Base-by-base conservation (phyloP, 129 eudicot genomes). In the Lactuca sativa region DNA sequence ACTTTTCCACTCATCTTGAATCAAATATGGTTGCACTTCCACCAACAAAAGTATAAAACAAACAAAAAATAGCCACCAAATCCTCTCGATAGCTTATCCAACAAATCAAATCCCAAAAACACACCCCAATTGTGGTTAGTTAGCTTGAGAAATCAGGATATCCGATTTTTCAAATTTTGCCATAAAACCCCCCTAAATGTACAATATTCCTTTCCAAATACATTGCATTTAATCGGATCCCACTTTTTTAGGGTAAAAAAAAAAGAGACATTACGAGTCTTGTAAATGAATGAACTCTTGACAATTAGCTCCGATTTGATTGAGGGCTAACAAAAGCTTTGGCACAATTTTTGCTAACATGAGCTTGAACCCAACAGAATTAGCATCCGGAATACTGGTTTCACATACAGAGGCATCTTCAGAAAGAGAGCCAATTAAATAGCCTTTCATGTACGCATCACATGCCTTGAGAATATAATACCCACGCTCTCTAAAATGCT, bases 301-400 rank as follows among this genome's bases (percentile, higher is more conserved):
- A 75, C 99, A 95, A 56, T 86, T 79, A 33, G 91, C 99, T 25
- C 97, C 99, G 5, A 86, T 78, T 76, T 82, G 87, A 61, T 61
- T 69, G 30, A 95, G 83, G 43, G 96, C 81, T 36, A 74, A 36
- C 59, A 77, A 59, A 85, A 95, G 99, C 74, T 77, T 95, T 3
- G 95, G 95, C 37, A 82, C 88, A 61, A 95, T 83, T 81, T 95
- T 95, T 25, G 84, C 82, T 71, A 95, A 74, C 97, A 90, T 90
- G 54, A 95, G 85, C 85, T 90, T 95, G 79, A 95, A 95, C 60
- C 99, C 99, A 74, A 95, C 96, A 31, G 99, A 90, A 83, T 91
- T 95, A 17, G 96, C 96, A 78, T 85, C 72, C 3, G 82, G 75
- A 58, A 75, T 73, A 77, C 83, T 82, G 60, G 77, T 83, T 66